These are phyloP conservation scores for Tuber aestivum DNA, from an alignment of 495 filamentous ascomycete species.

Conservation along the genomic window DNA sequence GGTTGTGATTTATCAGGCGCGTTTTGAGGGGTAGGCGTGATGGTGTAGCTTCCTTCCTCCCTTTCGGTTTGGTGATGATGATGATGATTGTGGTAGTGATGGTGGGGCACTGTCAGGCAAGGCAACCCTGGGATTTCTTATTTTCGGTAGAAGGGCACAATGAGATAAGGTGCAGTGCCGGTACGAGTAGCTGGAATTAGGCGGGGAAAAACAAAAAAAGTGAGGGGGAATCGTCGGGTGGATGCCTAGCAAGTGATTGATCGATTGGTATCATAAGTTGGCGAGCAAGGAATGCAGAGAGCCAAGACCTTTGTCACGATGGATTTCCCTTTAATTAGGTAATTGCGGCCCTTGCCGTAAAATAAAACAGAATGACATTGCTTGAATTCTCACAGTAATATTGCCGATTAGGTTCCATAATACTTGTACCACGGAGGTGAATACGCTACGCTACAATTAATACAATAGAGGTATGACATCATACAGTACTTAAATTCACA, in stretches of 20 bases:
- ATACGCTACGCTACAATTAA: no score
- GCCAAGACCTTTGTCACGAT: background rate
- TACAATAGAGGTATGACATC: no score
- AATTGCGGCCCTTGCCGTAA: background rate
- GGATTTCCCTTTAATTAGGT: background rate
- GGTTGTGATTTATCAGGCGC: background rate
- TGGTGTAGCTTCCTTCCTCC: background rate
- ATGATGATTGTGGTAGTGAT: background rate
- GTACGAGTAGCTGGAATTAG: background rate
- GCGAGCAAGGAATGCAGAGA: background rate
- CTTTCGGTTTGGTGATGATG: background rate
- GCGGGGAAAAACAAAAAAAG: background rate
- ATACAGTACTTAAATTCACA: no score
- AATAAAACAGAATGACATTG: no score
- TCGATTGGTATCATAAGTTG: background rate
- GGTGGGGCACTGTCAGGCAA: background rate
- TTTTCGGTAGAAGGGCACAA: background rate
- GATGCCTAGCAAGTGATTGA: background rate
- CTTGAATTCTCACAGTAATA: no score
- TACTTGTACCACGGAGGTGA: no score
- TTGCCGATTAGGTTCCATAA: no score
- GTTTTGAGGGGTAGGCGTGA: background rate
- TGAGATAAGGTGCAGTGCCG: background rate
- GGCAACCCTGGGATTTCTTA: background rate
- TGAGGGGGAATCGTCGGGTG: background rate